These are phyloP conservation scores for Volvox carteri DNA, from an alignment of 163 green algal species.

Conservation along the genomic window DNA sequence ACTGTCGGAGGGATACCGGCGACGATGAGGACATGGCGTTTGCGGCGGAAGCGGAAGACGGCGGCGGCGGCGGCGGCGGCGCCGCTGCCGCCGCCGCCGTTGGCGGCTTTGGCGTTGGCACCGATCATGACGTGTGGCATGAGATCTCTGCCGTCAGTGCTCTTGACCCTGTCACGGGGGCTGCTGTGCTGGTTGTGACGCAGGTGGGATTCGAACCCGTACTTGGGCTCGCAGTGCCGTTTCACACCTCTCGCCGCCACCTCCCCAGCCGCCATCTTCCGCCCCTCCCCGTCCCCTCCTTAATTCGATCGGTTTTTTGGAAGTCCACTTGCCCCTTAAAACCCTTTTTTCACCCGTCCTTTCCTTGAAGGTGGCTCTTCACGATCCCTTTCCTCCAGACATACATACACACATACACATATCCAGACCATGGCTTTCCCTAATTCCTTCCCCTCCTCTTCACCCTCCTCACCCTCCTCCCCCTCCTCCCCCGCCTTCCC, in stretches of 20 bases:
- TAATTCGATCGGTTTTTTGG: too few relatives aligned
- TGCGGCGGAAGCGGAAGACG: not conserved
- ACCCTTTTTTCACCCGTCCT: too few relatives aligned
- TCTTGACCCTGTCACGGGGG: slow-evolving; percentile 21
- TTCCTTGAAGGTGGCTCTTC: too few relatives aligned
- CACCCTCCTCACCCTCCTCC: not conserved
- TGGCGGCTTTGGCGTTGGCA: not conserved
- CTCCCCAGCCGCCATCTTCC: too few relatives aligned
- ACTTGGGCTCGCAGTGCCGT: too few relatives aligned
- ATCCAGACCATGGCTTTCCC: too few relatives aligned
- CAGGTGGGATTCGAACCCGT: too few relatives aligned
- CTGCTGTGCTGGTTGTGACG: slow-evolving; percentile 25
- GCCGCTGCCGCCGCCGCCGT: not conserved
- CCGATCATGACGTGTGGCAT: slow-evolving; percentile 41
- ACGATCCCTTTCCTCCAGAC: too few relatives aligned
- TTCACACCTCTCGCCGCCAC: too few relatives aligned
- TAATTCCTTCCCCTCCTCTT: not conserved
- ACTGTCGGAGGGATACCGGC: not conserved
- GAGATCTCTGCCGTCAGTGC: slow-evolving; percentile 28
- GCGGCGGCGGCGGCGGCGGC: not conserved
- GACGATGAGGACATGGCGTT: not conserved
- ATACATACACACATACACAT: too few relatives aligned
- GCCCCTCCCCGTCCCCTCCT: too few relatives aligned
- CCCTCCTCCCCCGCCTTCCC: not conserved
- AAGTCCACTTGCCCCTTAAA: too few relatives aligned